Evolutionary conservation across 208 protist genomes (phyloP), one percentile per base, ranked within the genome.

Genomic region (Leishmania martiniquensis): DNA sequence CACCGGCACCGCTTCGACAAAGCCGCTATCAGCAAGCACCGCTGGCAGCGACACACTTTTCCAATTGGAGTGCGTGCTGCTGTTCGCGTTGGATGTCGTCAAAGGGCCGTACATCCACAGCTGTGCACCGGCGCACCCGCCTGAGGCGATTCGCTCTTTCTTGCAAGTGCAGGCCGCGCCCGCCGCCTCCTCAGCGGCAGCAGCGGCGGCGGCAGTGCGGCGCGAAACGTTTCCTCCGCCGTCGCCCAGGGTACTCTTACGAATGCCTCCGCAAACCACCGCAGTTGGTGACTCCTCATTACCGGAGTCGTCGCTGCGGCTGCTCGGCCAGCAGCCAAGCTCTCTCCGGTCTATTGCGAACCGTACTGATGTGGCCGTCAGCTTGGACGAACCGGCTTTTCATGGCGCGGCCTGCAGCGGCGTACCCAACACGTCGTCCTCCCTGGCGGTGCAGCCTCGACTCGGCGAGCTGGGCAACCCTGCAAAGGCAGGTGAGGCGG

Each of bases 41-140:
- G 7, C 70, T 0, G 45, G 22, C 9, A 49, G 42, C 39, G 78
- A 75, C 66, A 67, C 78, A 1, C 70, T 84, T 34, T 89, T 89
- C 66, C 75, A 47, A 34, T 80, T 97, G 7, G 86, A 92, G 34
- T 91, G 89, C 76, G 89, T 97, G 45, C 67, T 95, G 63, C 77
- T 97, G 6, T 95, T 95, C 44, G 91, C 91, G 1, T 85, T 97
- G 32, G 91, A 97, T 82, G 90, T 97, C 5, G 90, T 97, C 13
- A 89, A 86, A 49, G 93, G 93, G 0, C 93, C 93, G 12, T 97
- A 97, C 65, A 80, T 97, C 7, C 89, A 95, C 76, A 93, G 91
- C 74, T 86, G 79, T 68, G 91, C 93, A 20, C 93, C 93, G 10
- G 49, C 79, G 17, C 84, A 79, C 66, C 85, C 84, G 2, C 84